These are phyloP conservation scores for Luvunga scandens DNA, from an alignment of 345 rosid species.

Conservation along the genomic window DNA sequence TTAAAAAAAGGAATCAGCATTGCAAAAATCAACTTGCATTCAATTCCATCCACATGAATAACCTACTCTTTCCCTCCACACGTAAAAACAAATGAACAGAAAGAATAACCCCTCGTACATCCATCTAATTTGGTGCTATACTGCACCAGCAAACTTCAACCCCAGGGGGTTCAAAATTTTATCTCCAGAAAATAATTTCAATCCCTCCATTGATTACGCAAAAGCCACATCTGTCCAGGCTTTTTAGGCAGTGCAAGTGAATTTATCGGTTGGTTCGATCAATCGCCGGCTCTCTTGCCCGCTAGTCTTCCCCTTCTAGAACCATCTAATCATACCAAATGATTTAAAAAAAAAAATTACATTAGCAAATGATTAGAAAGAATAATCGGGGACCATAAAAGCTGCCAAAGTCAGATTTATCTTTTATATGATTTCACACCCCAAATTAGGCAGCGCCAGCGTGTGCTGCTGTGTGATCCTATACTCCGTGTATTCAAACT, in stretches of 20 bases:
- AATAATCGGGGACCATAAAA: constrained; percentile 10
- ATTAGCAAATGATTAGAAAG: constrained; percentile 19
- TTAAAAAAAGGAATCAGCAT: background rate
- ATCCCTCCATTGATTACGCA: background rate
- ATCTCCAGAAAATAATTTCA: background rate
- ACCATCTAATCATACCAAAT: constrained; percentile 23
- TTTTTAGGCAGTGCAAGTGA: constrained; percentile 1
- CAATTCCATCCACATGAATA: constrained; percentile 36
- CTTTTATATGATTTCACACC: constrained; percentile 8
- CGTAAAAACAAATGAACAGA: background rate
- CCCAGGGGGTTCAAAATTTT: background rate
- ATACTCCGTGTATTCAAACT: background rate
- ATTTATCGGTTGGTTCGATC: background rate
- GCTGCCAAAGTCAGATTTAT: constrained; percentile 22
- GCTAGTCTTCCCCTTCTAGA: constrained; percentile 18
- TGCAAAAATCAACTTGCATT: background rate
- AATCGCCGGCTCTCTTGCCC: background rate
- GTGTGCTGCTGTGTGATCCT: constrained; percentile 28
- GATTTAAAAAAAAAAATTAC: background rate
- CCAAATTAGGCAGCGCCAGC: constrained; percentile 4
- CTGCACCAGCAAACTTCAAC: background rate
- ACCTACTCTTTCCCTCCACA: constrained; percentile 24
- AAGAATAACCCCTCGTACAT: background rate
- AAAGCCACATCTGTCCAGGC: background rate
- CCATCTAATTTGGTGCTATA: background rate